Percentiles rank a stretch among this genome's conserved stretches.
These are phyloP conservation scores for Coriolopsis trogii DNA, from an alignment of 1,284 basidiomycete genomes.

Conservation along the genomic window DNA sequence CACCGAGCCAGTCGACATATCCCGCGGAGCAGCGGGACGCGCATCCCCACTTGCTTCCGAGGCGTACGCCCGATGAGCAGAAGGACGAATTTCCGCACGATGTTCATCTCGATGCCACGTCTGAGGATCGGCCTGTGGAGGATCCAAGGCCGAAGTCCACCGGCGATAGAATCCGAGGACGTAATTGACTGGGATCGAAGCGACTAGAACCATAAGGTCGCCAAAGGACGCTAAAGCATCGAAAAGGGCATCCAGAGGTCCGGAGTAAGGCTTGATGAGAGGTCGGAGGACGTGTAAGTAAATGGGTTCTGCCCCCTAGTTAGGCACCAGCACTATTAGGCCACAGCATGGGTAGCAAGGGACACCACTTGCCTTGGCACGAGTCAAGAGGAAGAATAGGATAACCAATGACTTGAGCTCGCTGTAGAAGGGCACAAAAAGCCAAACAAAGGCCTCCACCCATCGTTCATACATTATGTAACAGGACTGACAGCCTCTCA, in stretches of 20 bases:
- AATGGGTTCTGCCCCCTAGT: slow-evolving; percentile 77
- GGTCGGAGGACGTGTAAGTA: slow-evolving; percentile 76
- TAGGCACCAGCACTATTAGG: slow-evolving; percentile 4
- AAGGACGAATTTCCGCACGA: slow-evolving; percentile 7
- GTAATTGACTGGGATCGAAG: slow-evolving; percentile 55
- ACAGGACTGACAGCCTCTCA: slow-evolving; percentile 47
- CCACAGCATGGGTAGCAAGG: background rate
- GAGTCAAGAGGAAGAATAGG: slow-evolving; percentile 72
- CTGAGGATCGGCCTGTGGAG: slow-evolving; percentile 16
- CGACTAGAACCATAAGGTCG: slow-evolving; percentile 63
- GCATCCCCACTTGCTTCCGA: slow-evolving; percentile 15
- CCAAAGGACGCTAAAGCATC: slow-evolving; percentile 60
- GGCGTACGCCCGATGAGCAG: slow-evolving; percentile 17
- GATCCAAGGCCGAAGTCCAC: slow-evolving; percentile 24
- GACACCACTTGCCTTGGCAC: slow-evolving; percentile 61
- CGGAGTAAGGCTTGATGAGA: slow-evolving; percentile 66
- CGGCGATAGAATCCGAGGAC: slow-evolving; percentile 47
- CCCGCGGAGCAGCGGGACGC: slow-evolving; percentile 7
- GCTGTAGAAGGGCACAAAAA: slow-evolving; percentile 79
- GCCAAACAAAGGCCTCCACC: slow-evolving; percentile 59
- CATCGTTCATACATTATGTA: slow-evolving; percentile 65
- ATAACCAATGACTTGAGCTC: slow-evolving; percentile 74
- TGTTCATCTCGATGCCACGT: slow-evolving; percentile 21
- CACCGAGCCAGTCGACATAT: slow-evolving; percentile 16
- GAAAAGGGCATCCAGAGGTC: slow-evolving; percentile 60